Percentiles rank a stretch among this genome's conserved stretches.
phyloP scores from a whole-genome alignment of 768 basidiomycete genomes.

The Leccinum boreale region DNA sequence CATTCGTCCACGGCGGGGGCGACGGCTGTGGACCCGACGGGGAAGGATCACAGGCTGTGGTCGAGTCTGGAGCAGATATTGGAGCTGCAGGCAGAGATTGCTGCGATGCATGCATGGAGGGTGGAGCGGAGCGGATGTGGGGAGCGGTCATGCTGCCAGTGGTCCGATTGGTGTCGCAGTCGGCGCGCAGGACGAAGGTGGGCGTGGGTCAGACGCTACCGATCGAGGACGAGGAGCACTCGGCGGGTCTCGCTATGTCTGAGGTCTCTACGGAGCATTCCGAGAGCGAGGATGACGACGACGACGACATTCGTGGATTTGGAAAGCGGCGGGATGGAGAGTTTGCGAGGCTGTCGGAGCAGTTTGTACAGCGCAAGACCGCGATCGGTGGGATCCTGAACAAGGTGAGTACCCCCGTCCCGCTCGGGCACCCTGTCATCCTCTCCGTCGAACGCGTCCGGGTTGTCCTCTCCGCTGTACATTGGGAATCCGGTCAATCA shows the following conservation, averaged over 20 bases:
- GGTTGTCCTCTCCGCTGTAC: constrained; percentile 5
- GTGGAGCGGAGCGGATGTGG: constrained; percentile 13
- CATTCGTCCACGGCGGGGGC: constrained; percentile 6
- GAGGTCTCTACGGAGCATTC: constrained; percentile 22
- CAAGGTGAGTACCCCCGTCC: constrained; percentile 47
- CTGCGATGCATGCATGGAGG: constrained; percentile 74
- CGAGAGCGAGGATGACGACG: constrained; percentile 37
- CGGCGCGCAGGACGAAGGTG: constrained; percentile 9
- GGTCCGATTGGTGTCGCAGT: neutral
- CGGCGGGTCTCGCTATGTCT: constrained; percentile 14
- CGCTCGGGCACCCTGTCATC: constrained; percentile 32
- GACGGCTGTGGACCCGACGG: constrained; percentile 13
- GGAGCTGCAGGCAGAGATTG: constrained; percentile 68
- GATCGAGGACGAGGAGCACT: constrained; percentile 28
- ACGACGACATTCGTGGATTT: constrained; percentile 51
- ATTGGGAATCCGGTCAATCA: neutral
- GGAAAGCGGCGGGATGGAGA: constrained; percentile 59
- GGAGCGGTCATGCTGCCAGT: neutral
- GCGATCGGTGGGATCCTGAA: constrained; percentile 70
- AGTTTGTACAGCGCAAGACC: constrained; percentile 67
- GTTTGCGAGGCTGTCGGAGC: constrained; percentile 62
- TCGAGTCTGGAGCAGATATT: constrained; percentile 63
- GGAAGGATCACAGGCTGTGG: constrained; percentile 59
- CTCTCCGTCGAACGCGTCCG: constrained; percentile 18
- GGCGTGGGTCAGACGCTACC: constrained; percentile 33